Percentiles rank a stretch among this genome's conserved stretches.
Evolutionary conservation across 495 filamentous ascomycete genomes (phyloP).

Genomic region (Penicillium bialowiezense): DNA sequence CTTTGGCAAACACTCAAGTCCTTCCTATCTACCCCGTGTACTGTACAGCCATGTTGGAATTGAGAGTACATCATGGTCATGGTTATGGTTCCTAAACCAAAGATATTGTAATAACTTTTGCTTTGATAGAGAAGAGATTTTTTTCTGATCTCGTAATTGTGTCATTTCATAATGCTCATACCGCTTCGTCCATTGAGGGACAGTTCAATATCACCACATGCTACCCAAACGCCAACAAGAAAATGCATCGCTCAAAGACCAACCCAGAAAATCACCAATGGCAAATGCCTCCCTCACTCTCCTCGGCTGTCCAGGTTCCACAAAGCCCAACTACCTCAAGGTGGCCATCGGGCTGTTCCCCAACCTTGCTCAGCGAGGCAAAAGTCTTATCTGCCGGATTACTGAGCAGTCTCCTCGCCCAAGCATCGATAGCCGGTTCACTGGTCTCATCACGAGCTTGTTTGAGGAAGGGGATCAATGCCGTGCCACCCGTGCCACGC

Average conservation of each 20-base stretch:
- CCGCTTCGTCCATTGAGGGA: too few species aligned
- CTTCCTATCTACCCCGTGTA: too few species aligned
- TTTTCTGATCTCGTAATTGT: not conserved
- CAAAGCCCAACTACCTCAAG: conserved; percentile 75
- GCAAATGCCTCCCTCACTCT: conserved; percentile 74
- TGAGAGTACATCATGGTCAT: too few species aligned
- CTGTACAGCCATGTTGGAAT: too few species aligned
- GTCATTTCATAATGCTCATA: too few species aligned
- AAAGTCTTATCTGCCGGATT: conserved; percentile 40
- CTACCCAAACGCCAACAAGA: not conserved
- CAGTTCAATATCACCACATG: conserved; percentile 5
- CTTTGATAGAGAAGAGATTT: too few species aligned
- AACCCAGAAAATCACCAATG: conserved; percentile 45
- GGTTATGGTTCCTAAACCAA: too few species aligned
- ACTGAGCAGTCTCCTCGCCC: conserved; percentile 73
- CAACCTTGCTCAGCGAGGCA: conserved; percentile 61
- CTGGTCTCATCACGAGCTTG: conserved; percentile 95
- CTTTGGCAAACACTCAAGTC: too few species aligned
- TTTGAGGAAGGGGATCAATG: conserved; percentile 89
- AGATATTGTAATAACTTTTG: too few species aligned
- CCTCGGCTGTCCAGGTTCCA: conserved; percentile 81
- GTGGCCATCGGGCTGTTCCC: conserved; percentile 58
- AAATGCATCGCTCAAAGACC: conserved; percentile 20
- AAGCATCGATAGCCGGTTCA: conserved; percentile 82
- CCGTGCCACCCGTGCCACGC: conserved; percentile 88